These are phyloP conservation scores for Cicer yamashitae DNA, from an alignment of 306 rosid genomes.

Conservation along the genomic window DNA sequence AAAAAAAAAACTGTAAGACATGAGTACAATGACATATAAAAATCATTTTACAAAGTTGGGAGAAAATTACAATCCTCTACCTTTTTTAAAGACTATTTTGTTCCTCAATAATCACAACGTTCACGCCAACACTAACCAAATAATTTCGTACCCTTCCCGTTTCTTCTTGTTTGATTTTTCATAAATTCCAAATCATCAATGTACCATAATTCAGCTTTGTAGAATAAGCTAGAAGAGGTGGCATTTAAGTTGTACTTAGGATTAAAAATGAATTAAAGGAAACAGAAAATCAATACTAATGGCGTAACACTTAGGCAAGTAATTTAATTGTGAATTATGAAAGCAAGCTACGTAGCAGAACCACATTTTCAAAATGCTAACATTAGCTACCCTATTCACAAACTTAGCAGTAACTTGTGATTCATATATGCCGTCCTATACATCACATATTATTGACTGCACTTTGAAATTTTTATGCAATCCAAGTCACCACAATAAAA, in stretches of 20 bases:
- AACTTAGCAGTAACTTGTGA: not conserved
- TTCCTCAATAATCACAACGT: not conserved
- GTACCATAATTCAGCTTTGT: not conserved
- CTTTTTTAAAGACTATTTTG: not conserved
- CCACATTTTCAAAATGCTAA: constrained; percentile 1
- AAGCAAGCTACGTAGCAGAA: not conserved
- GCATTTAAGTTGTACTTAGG: not conserved
- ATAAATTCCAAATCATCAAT: not conserved
- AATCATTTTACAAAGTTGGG: too few species aligned
- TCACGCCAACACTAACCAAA: not conserved
- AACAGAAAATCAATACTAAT: not conserved
- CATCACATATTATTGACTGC: not conserved
- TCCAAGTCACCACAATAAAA: constrained; percentile 27
- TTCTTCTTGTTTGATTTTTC: not conserved
- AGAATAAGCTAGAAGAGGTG: not conserved
- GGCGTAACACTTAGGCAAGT: not conserved
- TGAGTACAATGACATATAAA: too few species aligned
- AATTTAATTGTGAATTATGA: not conserved
- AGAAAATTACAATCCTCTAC: too few species aligned
- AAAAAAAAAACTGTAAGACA: too few species aligned
- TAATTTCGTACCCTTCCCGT: not conserved
- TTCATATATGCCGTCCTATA: constrained; percentile 1
- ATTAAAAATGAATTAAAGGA: not conserved
- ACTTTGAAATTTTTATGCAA: not conserved
- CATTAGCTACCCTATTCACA: not conserved